Evolutionary conservation across 1,284 basidiomycete species (phyloP), one percentile per base, ranked within the genome.

Genomic region (Thelephora terrestris): DNA sequence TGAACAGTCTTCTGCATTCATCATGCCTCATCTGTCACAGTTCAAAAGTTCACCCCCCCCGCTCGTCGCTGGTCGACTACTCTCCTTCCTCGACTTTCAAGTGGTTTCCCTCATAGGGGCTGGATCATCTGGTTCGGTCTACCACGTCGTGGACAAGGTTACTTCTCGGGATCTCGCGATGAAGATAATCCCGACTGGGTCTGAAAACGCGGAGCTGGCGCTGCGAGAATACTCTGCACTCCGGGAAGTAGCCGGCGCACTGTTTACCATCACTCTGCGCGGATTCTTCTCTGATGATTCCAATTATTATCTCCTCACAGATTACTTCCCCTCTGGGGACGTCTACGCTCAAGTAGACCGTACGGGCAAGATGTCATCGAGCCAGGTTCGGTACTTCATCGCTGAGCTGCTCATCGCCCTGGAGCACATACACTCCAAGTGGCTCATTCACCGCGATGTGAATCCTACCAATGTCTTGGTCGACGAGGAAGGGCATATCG

Each of bases 401-500:
- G 60, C 59, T 2, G 62, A 64, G 50, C 49, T 64, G 60, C 47
- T 61, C 29, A 49, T 53, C 40, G 57, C 56, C 16, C 44, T 63
- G 10, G 52, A 53, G 21, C 23, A 38, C 25, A 63, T 83, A 21
- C 80, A 83, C 61, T 64, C 66, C 25, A 71, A 74, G 47, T 54
- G 58, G 21, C 60, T 65, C 50, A 51, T 64, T 35, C 64, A 65
- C 47, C 62, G 64, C 42, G 64, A 65, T 52, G 50, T 65, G 46
- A 65, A 65, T 63, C 80, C 80, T 3, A 79, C 80, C 57, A 83
- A 84, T 60, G 75, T 84, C 50, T 66, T 83, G n/a, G 65, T 84
- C 21, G 78, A 81, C 62, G 75, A 77, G 52, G 66, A 71, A 47
- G 80, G 79, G 1, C 78, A 82, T 57, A 72, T 79, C 10, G 78